Evolutionary conservation across 1,139 yeast species (phyloP).

Genomic region (Sporopachydermia cereana): DNA sequence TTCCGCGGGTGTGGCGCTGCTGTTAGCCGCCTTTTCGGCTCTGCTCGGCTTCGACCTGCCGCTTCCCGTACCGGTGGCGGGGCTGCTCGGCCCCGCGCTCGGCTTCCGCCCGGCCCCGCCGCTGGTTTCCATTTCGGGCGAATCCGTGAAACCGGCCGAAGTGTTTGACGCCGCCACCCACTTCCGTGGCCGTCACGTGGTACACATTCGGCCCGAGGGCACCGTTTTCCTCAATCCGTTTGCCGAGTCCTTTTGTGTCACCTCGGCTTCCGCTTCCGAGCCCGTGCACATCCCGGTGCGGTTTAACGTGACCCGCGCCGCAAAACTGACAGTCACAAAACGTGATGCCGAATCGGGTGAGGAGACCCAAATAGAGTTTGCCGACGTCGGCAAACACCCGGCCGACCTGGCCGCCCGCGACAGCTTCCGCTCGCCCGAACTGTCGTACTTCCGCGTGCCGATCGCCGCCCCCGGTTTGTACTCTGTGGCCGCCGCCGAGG

Average conservation of each 20-base stretch:
- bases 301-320: constrained; percentile 69
- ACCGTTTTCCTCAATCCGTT: constrained; percentile 78
- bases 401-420: constrained; percentile 26
- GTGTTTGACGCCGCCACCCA: constrained; percentile 56
- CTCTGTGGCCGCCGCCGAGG: constrained; percentile 52
- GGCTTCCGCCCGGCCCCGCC: constrained; percentile 37
- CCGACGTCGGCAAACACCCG: constrained; percentile 21
- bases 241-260: constrained; percentile 52
- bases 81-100: constrained; percentile 36
- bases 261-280: constrained; percentile 21
- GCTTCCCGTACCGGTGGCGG: constrained; percentile 31
- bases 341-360: constrained; percentile 37
- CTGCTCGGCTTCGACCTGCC: constrained; percentile 27
- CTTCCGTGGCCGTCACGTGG: constrained; percentile 75
- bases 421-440: constrained; percentile 19
- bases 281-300: constrained; percentile 53
- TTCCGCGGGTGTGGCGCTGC: constrained; percentile 25
- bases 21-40: constrained; percentile 26
- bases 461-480: constrained; percentile 63
- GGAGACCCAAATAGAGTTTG: constrained; percentile 28
- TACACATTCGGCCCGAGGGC: constrained; percentile 85
- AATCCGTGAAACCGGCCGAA: constrained; percentile 26
- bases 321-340: constrained; percentile 42
- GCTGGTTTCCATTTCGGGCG: constrained; percentile 62
- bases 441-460: constrained; percentile 46